Conservation (phyloP, 2,329 filamentous ascomycete species). For the Nemania abortiva region DNA sequence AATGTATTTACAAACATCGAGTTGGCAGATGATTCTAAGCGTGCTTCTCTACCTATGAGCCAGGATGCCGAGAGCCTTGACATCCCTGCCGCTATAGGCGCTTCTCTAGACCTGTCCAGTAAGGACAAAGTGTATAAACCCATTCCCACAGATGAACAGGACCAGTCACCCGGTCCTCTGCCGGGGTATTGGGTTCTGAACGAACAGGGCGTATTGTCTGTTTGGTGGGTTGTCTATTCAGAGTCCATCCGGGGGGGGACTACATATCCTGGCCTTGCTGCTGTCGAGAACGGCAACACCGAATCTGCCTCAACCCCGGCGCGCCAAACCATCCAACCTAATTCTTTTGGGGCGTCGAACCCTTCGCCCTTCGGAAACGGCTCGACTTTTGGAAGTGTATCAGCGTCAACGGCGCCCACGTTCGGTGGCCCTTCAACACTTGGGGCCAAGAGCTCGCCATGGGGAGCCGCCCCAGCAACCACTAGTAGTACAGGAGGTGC, state of each 20-base stretch:
- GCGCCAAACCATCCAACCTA: constrained; percentile 51
- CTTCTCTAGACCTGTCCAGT: constrained; percentile 85
- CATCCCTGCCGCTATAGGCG: constrained; percentile 83
- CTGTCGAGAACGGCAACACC: constrained; percentile 55
- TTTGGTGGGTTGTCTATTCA: constrained; percentile 94
- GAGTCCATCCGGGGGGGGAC: constrained; percentile 82
- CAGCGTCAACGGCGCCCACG: constrained; percentile 55
- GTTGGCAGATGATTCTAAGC: constrained; percentile 77
- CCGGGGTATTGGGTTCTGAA: constrained; percentile 89
- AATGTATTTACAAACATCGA: constrained; percentile 80
- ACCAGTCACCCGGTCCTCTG: constrained; percentile 82
- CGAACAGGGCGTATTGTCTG: constrained; percentile 84
- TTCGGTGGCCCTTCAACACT: constrained; percentile 64
- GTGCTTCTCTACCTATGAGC: constrained; percentile 80
- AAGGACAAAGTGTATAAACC: constrained; percentile 83
- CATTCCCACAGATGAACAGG: constrained; percentile 80
- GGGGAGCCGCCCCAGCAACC: constrained; percentile 56
- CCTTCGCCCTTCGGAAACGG: constrained; percentile 58
- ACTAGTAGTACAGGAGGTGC: constrained; percentile 42
- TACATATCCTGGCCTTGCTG: constrained; percentile 77
- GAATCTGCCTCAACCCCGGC: constrained; percentile 49
- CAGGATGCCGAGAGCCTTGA: constrained; percentile 75
- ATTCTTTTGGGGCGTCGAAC: constrained; percentile 41
- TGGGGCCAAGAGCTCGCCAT: constrained; percentile 65
- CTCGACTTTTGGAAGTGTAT: constrained; percentile 58